phyloP scores from a whole-genome alignment of 2,329 filamentous ascomycete species.

The Cladosporium sp. region DNA sequence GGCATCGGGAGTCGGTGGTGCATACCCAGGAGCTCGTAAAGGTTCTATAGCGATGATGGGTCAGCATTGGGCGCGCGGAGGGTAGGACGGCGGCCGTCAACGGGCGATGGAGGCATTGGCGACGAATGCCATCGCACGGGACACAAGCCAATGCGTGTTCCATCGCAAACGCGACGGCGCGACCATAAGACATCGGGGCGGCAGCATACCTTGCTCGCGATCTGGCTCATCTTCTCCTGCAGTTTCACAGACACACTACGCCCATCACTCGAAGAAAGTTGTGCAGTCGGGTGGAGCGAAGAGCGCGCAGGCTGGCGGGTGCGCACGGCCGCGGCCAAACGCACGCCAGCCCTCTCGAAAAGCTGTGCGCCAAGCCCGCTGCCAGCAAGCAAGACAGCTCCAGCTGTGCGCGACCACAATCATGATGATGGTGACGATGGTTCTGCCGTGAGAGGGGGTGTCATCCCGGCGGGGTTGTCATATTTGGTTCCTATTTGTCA shows the following conservation, averaged over 20 bases:
- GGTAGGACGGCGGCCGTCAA: neutral
- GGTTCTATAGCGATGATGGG: constrained; percentile 58
- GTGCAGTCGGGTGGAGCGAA: constrained; percentile 8
- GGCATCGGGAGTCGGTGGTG: neutral
- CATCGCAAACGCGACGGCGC: neutral
- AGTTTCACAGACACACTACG: constrained; percentile 8
- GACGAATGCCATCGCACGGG: constrained; percentile 15
- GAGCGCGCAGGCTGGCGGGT: constrained; percentile 2
- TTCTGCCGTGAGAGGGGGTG: no score
- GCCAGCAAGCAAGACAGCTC: no score
- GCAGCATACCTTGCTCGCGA: constrained; percentile 22
- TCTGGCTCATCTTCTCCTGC: constrained; percentile 18
- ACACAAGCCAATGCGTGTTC: constrained; percentile 1
- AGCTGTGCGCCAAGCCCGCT: neutral
- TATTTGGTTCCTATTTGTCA: no score
- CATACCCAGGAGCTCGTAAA: constrained; percentile 96
- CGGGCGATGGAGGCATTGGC: constrained; percentile 6
- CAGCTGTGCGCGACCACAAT: no score
- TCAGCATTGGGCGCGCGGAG: constrained; percentile 7
- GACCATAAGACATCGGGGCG: neutral
- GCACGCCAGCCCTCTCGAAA: neutral
- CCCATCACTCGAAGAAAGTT: constrained; percentile 11
- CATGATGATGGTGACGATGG: no score
- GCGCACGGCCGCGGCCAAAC: neutral
- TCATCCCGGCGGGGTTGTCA: no score